phyloP scores from a whole-genome alignment of 345 rosid genomes.

The Mallotus nudiflorus region DNA sequence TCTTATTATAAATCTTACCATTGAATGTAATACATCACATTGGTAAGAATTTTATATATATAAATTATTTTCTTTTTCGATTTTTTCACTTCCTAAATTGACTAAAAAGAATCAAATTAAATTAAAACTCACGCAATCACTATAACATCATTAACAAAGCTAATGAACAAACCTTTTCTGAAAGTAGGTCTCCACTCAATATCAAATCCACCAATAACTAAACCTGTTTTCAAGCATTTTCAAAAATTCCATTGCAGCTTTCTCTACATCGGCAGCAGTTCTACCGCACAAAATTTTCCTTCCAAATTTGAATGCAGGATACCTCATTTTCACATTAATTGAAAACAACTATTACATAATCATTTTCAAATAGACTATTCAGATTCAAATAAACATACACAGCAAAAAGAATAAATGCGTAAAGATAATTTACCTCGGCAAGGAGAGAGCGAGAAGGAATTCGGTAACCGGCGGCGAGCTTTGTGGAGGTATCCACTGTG shows the following conservation, averaged over 20 bases:
- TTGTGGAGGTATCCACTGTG: neutral
- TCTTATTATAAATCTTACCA: too few species aligned
- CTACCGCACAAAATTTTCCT: constrained; percentile 59
- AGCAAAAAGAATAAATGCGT: too few species aligned
- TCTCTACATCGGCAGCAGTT: constrained; percentile 57
- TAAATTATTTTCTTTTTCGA: too few species aligned
- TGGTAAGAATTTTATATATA: too few species aligned
- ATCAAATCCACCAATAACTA: constrained; percentile 61
- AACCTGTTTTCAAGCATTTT: constrained; percentile 44
- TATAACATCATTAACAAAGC: too few species aligned
- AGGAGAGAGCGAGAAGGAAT: constrained; percentile 45
- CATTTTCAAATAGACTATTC: too few species aligned
- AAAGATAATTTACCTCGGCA: constrained; percentile 29
- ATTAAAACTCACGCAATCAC: too few species aligned
- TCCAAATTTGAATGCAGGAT: constrained; percentile 61
- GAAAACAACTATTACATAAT: neutral
- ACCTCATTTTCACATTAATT: constrained; percentile 43
- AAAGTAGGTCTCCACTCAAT: constrained; percentile 81
- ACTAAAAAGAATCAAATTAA: too few species aligned
- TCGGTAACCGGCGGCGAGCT: constrained; percentile 53
- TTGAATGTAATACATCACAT: too few species aligned
- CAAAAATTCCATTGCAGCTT: constrained; percentile 55
- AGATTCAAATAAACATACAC: too few species aligned
- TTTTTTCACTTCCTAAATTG: too few species aligned
- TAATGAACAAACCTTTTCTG: constrained; percentile 42